Evolutionary conservation across 257 asterid genomes (phyloP), one percentile per base, ranked within the genome.

Genomic region (Solanum phureja): DNA sequence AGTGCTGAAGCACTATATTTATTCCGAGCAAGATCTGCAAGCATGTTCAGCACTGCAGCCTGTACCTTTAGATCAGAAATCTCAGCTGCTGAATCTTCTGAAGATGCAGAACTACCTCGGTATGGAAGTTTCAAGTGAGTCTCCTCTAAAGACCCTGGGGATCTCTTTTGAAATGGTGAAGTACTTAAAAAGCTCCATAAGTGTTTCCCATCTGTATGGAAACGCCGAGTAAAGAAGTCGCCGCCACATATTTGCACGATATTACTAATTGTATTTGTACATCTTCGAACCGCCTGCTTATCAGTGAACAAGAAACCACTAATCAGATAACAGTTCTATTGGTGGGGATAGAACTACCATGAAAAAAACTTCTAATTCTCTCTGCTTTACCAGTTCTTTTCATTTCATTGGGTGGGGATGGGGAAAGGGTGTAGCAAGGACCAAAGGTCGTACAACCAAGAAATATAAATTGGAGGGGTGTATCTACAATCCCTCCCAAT

Each of bases 171-270:
- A 83, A 93, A 97, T 7, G 99, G 99, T 7, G 99, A 95, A 46
- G 95, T 86, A 94, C 88, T 93, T 8, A 96, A 94, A 72, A 95
- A 93, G 87, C 91, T 97, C 99, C 98, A 97, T 74, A 97, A 87
- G 94, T 97, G 96, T 90, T 38, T 27, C 27, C 99, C 99, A 37
- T 97, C 98, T 0, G 93, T 44, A 27, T 90, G 94, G 81, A 97
- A 95, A 33, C 99, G 98, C 12, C 99, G 98, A 46, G 98, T 87
- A 83, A 97, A 97, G 98, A 97, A 97, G 42, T 97, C 95, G 19
- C 99, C 99, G 4, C 99, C 99, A 16, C 99, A 92, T 37, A 92
- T 90, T 86, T 91, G 98, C 29, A 97, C 94, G 11, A 93, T 91
- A 4, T 46, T 91, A 90, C 92, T 90, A 87, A 95, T 93, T 18